Percentiles rank a stretch among this genome's conserved stretches.
phyloP scores from a whole-genome alignment of 2,329 filamentous ascomycete species.

The Tolypocladium ovalisporum region DNA sequence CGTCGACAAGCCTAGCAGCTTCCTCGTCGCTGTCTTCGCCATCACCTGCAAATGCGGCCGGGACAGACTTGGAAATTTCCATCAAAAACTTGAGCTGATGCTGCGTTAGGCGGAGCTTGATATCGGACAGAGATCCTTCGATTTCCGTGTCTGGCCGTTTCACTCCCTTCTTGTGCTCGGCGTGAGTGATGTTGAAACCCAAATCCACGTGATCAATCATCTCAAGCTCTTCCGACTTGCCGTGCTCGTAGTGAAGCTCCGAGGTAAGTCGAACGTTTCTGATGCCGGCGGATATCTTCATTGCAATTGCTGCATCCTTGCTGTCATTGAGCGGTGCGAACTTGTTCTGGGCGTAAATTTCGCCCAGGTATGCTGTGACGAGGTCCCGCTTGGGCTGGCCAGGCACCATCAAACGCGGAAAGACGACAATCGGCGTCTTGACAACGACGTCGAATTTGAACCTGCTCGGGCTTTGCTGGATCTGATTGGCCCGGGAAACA shows the following conservation, averaged over 20 bases:
- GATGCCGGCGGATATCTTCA: conserved; percentile 84
- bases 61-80: conserved; percentile 78
- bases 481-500: conserved; percentile 82
- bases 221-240: conserved; percentile 73
- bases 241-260: conserved; percentile 68
- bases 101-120: conserved; percentile 83
- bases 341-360: conserved; percentile 93
- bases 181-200: conserved; percentile 82
- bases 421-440: conserved; percentile 92
- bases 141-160: conserved; percentile 87
- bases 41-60: conserved; percentile 62
- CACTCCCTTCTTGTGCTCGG: conserved; percentile 67
- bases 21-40: conserved; percentile 66
- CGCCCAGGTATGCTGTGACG: conserved; percentile 85
- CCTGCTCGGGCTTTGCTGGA: conserved; percentile 81
- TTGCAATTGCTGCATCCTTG: conserved; percentile 62
- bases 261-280: conserved; percentile 87
- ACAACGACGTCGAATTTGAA: conserved; percentile 91
- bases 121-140: conserved; percentile 82
- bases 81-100: conserved; percentile 84
- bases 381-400: conserved; percentile 66
- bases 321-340: conserved; percentile 79
- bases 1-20: conserved; percentile 62
- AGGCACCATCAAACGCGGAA: conserved; percentile 66
- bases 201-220: conserved; percentile 96